Evolutionary conservation across 2,329 filamentous ascomycete genomes (phyloP).

Genomic region (Epichloe festucae): DNA sequence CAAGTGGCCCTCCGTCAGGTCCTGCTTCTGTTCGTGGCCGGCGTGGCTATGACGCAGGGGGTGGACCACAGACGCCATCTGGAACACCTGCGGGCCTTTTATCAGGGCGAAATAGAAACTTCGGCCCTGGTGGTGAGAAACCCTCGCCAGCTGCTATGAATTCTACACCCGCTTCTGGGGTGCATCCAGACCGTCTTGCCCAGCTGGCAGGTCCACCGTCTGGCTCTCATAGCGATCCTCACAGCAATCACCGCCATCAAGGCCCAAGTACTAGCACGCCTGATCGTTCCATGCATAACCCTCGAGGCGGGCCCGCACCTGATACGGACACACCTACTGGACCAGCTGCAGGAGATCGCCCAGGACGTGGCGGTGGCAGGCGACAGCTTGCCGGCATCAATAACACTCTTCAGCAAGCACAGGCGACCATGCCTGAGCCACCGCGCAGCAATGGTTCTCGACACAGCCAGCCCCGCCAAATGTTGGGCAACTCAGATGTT

Average conservation of each 20-base stretch:
- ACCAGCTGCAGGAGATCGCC: slow-evolving; percentile 23
- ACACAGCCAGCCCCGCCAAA: slow-evolving; percentile 23
- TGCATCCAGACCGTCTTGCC: slow-evolving; percentile 38
- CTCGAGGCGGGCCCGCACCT: slow-evolving; percentile 7
- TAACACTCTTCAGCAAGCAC: slow-evolving; percentile 40
- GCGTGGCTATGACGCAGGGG: slow-evolving; percentile 28
- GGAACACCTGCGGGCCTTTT: slow-evolving; percentile 15
- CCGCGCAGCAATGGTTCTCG: slow-evolving; percentile 23
- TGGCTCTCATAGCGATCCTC: slow-evolving; percentile 18
- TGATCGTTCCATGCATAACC: slow-evolving; percentile 10
- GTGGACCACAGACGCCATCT: slow-evolving; percentile 18
- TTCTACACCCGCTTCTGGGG: slow-evolving; percentile 17
- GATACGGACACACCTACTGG: slow-evolving; percentile 22
- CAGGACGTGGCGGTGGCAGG: slow-evolving; percentile 26
- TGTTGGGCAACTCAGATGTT: slow-evolving; percentile 39
- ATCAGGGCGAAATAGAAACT: slow-evolving; percentile 30
- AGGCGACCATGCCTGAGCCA: slow-evolving; percentile 26
- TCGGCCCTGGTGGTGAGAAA: slow-evolving; percentile 15
- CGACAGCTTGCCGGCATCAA: slow-evolving; percentile 49
- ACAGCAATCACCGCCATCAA: slow-evolving; percentile 17
- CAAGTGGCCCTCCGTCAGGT: slow-evolving; percentile 41
- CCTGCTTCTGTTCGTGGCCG: slow-evolving; percentile 37
- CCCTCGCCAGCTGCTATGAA: slow-evolving; percentile 14
- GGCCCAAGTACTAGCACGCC: slow-evolving; percentile 14
- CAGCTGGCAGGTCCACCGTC: slow-evolving; percentile 26